A percentile compares a stretch with the other conserved stretches of the same genome.
Conservation (phyloP, 805 yeast genomes). For the Candida nanaspora region DNA sequence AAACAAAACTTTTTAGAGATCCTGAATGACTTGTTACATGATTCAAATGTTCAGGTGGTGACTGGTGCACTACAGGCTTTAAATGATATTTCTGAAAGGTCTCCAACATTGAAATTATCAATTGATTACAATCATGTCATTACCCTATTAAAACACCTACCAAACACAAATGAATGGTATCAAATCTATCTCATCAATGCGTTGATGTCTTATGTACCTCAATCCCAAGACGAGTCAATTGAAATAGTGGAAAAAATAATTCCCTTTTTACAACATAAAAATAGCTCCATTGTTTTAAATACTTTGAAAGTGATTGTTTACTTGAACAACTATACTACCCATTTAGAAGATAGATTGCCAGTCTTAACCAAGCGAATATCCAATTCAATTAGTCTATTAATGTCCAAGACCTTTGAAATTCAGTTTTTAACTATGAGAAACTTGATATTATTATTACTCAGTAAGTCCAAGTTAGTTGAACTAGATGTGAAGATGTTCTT, state of each 20-base stretch:
- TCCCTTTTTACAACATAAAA: conserved; percentile 74
- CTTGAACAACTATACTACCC: conserved; percentile 60
- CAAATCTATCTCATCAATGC: conserved; percentile 62
- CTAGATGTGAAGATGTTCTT: conserved; percentile 77
- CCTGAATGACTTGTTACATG: conserved; percentile 49
- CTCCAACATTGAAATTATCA: conserved; percentile 41
- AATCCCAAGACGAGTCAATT: conserved; percentile 56
- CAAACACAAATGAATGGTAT: conserved; percentile 61
- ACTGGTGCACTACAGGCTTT: conserved; percentile 68
- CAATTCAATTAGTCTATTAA: conserved; percentile 56
- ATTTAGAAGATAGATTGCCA: conserved; percentile 49
- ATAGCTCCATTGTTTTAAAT: conserved; percentile 74
- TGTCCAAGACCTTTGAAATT: conserved; percentile 73
- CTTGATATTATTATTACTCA: conserved; percentile 63
- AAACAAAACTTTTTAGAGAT: conserved; percentile 35
- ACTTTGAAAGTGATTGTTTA: conserved; percentile 68
- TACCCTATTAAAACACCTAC: conserved; percentile 31
- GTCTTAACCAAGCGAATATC: conserved; percentile 52
- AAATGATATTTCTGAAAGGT: conserved; percentile 52
- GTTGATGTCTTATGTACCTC: conserved; percentile 65
- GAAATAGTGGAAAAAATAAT: conserved; percentile 54
- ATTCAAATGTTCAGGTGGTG: conserved; percentile 52
- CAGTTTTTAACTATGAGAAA: conserved; percentile 81
- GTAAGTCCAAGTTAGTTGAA: conserved; percentile 50
- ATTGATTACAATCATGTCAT: conserved; percentile 44